Base-by-base conservation (phyloP, 2,329 filamentous ascomycete genomes). In the Epichloe gansuensis region DNA sequence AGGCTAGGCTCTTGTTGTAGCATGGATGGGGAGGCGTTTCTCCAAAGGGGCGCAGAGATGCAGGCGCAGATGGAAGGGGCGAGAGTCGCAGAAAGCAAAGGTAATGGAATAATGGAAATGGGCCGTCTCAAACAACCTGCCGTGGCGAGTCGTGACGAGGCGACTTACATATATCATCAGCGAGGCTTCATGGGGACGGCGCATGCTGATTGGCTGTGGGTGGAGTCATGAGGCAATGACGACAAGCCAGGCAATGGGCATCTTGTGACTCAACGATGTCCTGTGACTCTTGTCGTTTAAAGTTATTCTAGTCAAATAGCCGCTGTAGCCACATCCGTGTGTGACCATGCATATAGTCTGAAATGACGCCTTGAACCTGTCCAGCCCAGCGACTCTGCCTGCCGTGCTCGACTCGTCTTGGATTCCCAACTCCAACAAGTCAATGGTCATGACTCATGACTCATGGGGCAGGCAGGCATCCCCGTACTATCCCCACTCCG, bases 141-240 rank as follows among this genome's bases (percentile, higher is more conserved):
- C 15, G 15, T 25, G 23, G 45, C 17, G 17, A 21, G 17, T 21
- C 28, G 46, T 48, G 44, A 25, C 50, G 49, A 51, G 15, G n/a
- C n/a, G 50, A 52, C 37, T 52, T 52, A 52, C 17, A 21, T 21
- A 21, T 52, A 52, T 46, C 50, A 42, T 15, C n/a, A 39, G 23
- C 25, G 39, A n/a, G 31, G 34, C n/a, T 21, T 28, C 12, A 21
- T 25, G 5, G 4, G 34, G 15, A 28, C 12, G 31, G 7, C 9
- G 3, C 43, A 45, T 43, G 54, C 45, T 59, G 57, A 61, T 60
- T 61, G 58, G 59, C 38, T 31, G 31, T 34, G 34, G 51, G 46
- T 46, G 52, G 58, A 60, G 60, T 61, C 60, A 61, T 60, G 48
- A 37, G 48, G 48, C 48, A 41, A 50, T 50, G 41, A 50, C 41